Evolutionary conservation across 2,329 filamentous ascomycete genomes (phyloP).

Genomic region (Phaeosphaeriaceae sp.): DNA sequence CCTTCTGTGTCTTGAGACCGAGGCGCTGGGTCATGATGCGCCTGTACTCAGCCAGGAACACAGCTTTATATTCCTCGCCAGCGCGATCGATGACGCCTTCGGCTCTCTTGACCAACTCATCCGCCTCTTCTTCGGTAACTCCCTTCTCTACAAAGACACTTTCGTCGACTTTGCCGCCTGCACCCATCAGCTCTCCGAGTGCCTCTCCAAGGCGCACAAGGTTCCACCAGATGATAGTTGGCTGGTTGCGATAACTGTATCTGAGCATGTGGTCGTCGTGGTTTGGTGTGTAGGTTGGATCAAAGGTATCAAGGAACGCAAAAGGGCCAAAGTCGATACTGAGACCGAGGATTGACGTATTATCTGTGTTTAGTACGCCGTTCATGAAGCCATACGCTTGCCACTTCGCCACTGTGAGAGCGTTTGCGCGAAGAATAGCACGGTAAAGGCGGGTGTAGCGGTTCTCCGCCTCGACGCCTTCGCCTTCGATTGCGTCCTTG

Average conservation of each 20-base stretch:
- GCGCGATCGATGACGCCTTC: slow-evolving; percentile 81
- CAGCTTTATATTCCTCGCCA: slow-evolving; percentile 86
- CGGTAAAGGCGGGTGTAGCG: slow-evolving; percentile 87
- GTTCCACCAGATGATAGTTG: slow-evolving; percentile 98
- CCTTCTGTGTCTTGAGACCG: slow-evolving; percentile 73
- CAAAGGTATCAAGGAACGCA: slow-evolving; percentile 96
- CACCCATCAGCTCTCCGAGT: slow-evolving; percentile 85
- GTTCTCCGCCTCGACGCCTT: slow-evolving; percentile 75
- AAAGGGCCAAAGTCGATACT: slow-evolving; percentile 97
- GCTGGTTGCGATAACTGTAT: slow-evolving; percentile 93
- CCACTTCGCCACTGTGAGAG: slow-evolving; percentile 87
- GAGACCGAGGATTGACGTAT: slow-evolving; percentile 88
- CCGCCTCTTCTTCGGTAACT: slow-evolving; percentile 71
- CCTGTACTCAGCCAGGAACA: slow-evolving; percentile 91
- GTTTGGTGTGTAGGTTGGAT: slow-evolving; percentile 93
- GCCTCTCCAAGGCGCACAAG: slow-evolving; percentile 89
- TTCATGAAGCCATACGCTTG: slow-evolving; percentile 99
- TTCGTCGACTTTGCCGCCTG: slow-evolving; percentile 75
- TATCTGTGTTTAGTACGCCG: slow-evolving; percentile 96
- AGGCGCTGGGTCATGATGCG: slow-evolving; percentile 80
- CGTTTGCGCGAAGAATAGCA: slow-evolving; percentile 85
- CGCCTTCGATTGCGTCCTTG: slow-evolving; percentile 69
- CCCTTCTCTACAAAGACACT: slow-evolving; percentile 74
- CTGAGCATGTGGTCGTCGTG: slow-evolving; percentile 89
- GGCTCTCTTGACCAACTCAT: slow-evolving; percentile 76